These are phyloP conservation scores for Nakazawaea molendinolei DNA, from an alignment of 805 yeast species.

Conservation along the genomic window DNA sequence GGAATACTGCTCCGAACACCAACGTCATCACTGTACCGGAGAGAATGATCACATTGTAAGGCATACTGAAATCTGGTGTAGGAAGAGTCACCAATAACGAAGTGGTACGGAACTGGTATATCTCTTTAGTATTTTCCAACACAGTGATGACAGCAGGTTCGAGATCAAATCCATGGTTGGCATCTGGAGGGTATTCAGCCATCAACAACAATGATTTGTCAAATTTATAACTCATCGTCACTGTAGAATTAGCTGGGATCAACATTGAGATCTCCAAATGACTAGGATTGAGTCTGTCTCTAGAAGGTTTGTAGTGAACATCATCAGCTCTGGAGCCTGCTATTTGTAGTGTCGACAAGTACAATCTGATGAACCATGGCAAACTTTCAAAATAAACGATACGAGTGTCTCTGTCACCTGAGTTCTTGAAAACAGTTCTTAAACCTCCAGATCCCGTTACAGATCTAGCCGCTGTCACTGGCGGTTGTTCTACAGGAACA, in stretches of 20 bases:
- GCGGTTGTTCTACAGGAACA: slow-evolving; percentile 39
- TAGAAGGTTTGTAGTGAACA: slow-evolving; percentile 65
- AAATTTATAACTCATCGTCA: slow-evolving; percentile 66
- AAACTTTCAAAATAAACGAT: slow-evolving; percentile 71
- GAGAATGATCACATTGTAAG: slow-evolving; percentile 90
- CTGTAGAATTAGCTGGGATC: slow-evolving; percentile 58
- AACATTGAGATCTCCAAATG: slow-evolving; percentile 65
- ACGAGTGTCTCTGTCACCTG: slow-evolving; percentile 37
- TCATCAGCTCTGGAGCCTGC: slow-evolving; percentile 32
- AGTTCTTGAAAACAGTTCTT: slow-evolving; percentile 72
- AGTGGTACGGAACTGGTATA: slow-evolving; percentile 66
- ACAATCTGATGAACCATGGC: slow-evolving; percentile 91
- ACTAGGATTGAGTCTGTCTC: slow-evolving; percentile 75
- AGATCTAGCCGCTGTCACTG: slow-evolving; percentile 73
- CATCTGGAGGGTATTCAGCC: slow-evolving; percentile 98
- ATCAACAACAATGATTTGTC: slow-evolving; percentile 81
- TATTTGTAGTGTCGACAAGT: slow-evolving; percentile 59
- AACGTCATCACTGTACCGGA: slow-evolving; percentile 92
- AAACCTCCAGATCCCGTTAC: slow-evolving; percentile 89
- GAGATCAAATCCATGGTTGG: slow-evolving; percentile 94
- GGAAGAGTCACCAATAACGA: slow-evolving; percentile 84
- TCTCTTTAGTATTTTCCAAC: slow-evolving; percentile 22
- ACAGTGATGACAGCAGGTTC: slow-evolving; percentile 83
- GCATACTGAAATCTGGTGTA: slow-evolving; percentile 98
- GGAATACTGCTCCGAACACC: slow-evolving; percentile 82